phyloP scores from a whole-genome alignment of 1,139 yeast genomes.

The Hyphopichia buzzinii region DNA sequence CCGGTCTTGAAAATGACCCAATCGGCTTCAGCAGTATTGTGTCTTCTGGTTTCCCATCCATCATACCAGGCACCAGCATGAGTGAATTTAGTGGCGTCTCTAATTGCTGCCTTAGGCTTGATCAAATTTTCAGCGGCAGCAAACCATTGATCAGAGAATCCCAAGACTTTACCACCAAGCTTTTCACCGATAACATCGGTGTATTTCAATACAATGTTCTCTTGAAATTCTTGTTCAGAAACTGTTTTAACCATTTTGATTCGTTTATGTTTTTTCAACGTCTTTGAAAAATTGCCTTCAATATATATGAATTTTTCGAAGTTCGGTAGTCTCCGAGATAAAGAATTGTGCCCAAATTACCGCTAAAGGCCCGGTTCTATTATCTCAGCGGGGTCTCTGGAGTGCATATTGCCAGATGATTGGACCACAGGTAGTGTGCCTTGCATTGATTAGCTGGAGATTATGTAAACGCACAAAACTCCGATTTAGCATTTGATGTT shows the following conservation, averaged over 20 bases:
- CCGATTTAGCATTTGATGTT: no score
- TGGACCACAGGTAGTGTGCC: no score
- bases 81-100: slow-evolving; percentile 76
- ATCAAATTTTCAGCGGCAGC: slow-evolving; percentile 90
- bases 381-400: no score
- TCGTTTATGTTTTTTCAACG: no score
- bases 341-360: no score
- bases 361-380: no score
- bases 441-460: no score
- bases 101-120: slow-evolving; percentile 73
- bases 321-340: not conserved
- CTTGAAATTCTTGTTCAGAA: slow-evolving; percentile 42
- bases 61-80: slow-evolving; percentile 96
- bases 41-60: slow-evolving; percentile 98
- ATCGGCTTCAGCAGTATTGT: slow-evolving; percentile 78
- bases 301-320: no score
- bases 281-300: no score
- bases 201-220: slow-evolving; percentile 45
- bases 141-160: slow-evolving; percentile 88
- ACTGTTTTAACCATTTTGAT: slow-evolving; percentile 26
- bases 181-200: slow-evolving; percentile 80
- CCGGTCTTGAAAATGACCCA: slow-evolving; percentile 85
- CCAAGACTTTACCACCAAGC: slow-evolving; percentile 71
- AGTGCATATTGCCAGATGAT: no score
- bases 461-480: no score